Evolutionary conservation across 2,329 filamentous ascomycete genomes (phyloP), one percentile per base, ranked within the genome.

Genomic region (Hymenoscyphus albidus): DNA sequence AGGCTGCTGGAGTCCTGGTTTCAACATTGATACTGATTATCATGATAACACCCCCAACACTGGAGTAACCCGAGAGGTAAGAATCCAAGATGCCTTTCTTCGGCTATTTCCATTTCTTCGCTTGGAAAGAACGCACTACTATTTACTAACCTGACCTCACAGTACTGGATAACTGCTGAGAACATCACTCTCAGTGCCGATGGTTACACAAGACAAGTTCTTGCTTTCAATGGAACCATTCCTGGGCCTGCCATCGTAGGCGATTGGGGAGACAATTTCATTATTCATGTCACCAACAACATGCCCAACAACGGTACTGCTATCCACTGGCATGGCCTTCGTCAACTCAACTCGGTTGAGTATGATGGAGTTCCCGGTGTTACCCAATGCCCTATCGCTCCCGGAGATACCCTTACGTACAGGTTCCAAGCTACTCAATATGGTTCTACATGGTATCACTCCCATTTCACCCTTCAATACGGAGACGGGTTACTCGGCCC

Each of bases 311-410:
- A 83, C 60, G 82, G 81, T 39, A 83, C 81, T 7, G 74, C 78
- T 5, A 77, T 84, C 38, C 82, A 84, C 68, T 84, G 80, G 79
- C 82, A 85, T 66, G 82, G 82, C 39, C 72, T 83, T 12, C 72
- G 80, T 27, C 79, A 81, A 67, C 69, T 79, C 7, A 73, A 77
- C 58, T 77, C 32, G 71, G 74, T 51, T 32, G 72, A 80, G 56
- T 75, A 77, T 68, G 72, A 74, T 54, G 72, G 72, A 31, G 71
- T 79, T 4, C 77, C 77, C 31, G 79, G 81, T 35, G 73, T 85
- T 31, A 84, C 82, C 12, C 87, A 92, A 74, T 92, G 89, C 68
- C 88, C 89, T 1, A 85, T 91, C 65, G 78, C 86, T 5, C 88
- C 88, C 0, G 84, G 84, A 31, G 70, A 78, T 16, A 74, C 71